Evolutionary conservation across 768 basidiomycete genomes (phyloP), one percentile per base, ranked within the genome.

Genomic region (Albatrellus ellisii): DNA sequence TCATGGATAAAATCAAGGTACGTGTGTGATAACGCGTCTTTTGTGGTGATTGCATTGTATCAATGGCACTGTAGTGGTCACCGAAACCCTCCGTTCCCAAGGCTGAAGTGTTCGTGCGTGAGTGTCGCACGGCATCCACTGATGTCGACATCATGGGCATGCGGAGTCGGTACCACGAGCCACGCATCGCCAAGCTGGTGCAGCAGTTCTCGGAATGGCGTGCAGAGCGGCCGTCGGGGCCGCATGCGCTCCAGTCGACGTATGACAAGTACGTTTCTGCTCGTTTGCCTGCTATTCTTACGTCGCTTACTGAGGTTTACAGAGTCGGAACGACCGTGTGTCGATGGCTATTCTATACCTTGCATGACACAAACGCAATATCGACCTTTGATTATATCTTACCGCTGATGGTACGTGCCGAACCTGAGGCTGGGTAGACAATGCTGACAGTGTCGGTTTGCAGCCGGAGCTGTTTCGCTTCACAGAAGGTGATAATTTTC

Each of bases 371-470:
- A 1, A 77, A 87, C 50, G 86, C 87, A 6, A 70, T 76, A 26
- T 73, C 79, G 3, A 68, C 72, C 0, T 90, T 84, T 59, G 82
- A 87, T 50, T 88, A 86, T 49, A 78, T 89, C 43, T 65, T 90
- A 3, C 84, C 83, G 10, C 63, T 89, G 22, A 73, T 91, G 79
- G 80, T 82, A 54, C 43, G 68, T 62, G 43, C 20, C 18, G 37
- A 27, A 31, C 24, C 33, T 36, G 27, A 17, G 36, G n/a, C 25
- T 15, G 20, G 8, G 12, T 29, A 43, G 17, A 33, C 42, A 17
- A 40, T 42, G 15, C 44, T 53, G 29, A 24, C 36, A 45, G 15
- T n/a, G 33, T 26, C 47, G 6, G 39, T 35, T 2, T 43, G 26
- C 47, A 83, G 77, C 79, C 80, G 12, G 82, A 85, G 54, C 54